Evolutionary conservation across 495 filamentous ascomycete species (phyloP).

Genomic region (Penicillium angulare): DNA sequence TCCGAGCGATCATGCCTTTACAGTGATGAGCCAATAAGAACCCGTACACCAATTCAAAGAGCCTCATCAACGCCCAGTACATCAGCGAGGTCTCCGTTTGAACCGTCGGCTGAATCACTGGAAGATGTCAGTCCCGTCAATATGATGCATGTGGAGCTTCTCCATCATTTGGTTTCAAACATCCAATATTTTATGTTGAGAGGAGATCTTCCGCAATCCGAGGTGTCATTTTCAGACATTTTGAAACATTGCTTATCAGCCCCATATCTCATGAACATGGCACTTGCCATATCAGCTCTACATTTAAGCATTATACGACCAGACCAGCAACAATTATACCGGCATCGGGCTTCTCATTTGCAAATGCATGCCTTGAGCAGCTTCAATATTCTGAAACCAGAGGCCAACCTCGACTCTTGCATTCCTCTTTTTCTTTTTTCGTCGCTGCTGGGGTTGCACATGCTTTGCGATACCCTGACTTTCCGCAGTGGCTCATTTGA

Average conservation of each 20-base stretch:
- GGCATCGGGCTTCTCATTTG: conserved; percentile 10
- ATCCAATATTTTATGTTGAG: conserved; percentile 5
- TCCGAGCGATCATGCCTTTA: conserved; percentile 18
- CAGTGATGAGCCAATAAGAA: background rate
- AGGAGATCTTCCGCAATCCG: background rate
- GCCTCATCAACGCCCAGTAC: background rate
- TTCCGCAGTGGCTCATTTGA: conserved; percentile 25
- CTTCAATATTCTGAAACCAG: background rate
- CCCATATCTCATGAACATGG: conserved; percentile 9
- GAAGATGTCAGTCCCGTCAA: conserved; percentile 22
- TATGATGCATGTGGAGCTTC: conserved; percentile 31
- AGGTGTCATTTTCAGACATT: conserved; percentile 7
- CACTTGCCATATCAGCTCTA: conserved; percentile 10
- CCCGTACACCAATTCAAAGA: background rate
- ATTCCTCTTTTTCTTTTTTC: conserved; percentile 14
- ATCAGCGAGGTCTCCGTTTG: conserved; percentile 5
- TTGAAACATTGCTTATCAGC: conserved; percentile 16
- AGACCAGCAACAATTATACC: conserved; percentile 1
- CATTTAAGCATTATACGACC: conserved; percentile 13
- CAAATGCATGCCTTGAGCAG: conserved; percentile 8
- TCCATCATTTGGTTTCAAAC: conserved; percentile 24
- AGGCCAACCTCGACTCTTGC: background rate
- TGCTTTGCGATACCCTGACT: conserved; percentile 42
- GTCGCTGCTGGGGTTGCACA: conserved; percentile 40
- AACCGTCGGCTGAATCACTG: background rate